Base-by-base conservation (phyloP, 2,329 filamentous ascomycete species). In the Neofusicoccum laricinum region DNA sequence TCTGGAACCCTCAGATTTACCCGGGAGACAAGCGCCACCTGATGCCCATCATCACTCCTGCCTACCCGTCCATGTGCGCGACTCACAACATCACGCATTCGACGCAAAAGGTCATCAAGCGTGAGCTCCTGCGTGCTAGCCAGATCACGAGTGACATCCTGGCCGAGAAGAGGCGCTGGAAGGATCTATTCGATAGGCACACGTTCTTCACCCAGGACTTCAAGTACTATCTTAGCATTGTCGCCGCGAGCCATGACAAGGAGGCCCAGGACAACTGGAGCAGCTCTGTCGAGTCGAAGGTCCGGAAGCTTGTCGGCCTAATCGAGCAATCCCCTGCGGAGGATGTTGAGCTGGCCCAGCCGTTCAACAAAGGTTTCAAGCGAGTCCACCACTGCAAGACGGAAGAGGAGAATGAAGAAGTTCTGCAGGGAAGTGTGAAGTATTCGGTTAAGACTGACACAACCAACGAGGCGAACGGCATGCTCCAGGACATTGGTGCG, bases 21-120 rank as follows among this genome's bases (percentile, higher is more conserved):
- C 87, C 88, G 66, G 86, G 87, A 63, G 95, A 98, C 76, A 86
- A 86, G 48, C 91, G 88, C 69, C 94, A 98, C 77, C 82, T 97
- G 61, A 99, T 99, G 95, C 95, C 95, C 32, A 92, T 99, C 77
- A 98, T 99, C 72, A 99, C 95, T 1, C 95, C 95, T 1, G 93
- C 95, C 0, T 98, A 97, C 75, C 95, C 95, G 2, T 96, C 93
- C 57, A 98, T 97, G 93, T 98, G 95, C 76, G 90, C 95, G 1
- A 98, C 95, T 0, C 95, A 96, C 81, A 98, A 97, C 72, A 89
- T 99, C 66, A 93, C 91, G 2, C 83, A 86, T 68, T 98, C 94
- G 0, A 96, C 93, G 1, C 92, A 93, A 81, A 82, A 86, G 6
- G 87, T 97, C 57, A 93, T 99, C 72, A 86, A 92, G 68, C 85